Evolutionary conservation across 139 green algal genomes (phyloP).

Genomic region (Asterochloris sp.): DNA sequence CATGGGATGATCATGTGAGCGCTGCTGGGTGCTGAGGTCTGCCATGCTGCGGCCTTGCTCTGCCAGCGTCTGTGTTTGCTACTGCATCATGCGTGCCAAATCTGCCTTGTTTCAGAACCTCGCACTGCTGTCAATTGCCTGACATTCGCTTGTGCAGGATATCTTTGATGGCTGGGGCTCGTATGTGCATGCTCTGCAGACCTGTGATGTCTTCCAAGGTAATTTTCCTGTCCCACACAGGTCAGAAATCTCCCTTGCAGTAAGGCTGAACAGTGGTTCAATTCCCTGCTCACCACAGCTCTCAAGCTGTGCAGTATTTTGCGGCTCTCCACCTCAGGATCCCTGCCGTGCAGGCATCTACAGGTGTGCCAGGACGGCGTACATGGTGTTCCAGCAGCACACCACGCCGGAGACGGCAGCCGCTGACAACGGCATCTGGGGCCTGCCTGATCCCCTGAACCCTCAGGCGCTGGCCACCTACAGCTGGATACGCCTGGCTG

Average conservation of each 20-base stretch:
- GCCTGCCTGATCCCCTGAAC: background rate
- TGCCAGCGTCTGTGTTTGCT: background rate
- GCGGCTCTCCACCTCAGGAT: too few relatives aligned
- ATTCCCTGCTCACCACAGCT: too few relatives aligned
- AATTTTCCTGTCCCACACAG: background rate
- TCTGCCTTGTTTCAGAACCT: background rate
- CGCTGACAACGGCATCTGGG: slow-evolving; percentile 14
- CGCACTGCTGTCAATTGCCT: background rate
- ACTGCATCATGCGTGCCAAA: background rate
- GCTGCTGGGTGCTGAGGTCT: background rate
- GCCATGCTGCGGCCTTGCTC: too few relatives aligned
- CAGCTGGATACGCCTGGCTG: slow-evolving; percentile 24
- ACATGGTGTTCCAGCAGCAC: slow-evolving; percentile 69
- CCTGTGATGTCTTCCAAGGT: slow-evolving; percentile 56
- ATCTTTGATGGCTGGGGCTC: slow-evolving; percentile 69
- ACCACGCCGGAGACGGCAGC: slow-evolving; percentile 35
- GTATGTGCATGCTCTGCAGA: slow-evolving; percentile 49
- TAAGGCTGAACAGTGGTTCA: too few relatives aligned
- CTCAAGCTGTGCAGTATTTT: too few relatives aligned
- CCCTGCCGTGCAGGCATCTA: slow-evolving; percentile 39
- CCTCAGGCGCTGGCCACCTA: slow-evolving; percentile 9
- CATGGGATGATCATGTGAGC: background rate
- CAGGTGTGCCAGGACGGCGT: slow-evolving; percentile 33
- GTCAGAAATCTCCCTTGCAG: too few relatives aligned
- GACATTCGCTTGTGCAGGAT: slow-evolving; percentile 66